phyloP scores from a whole-genome alignment of 2,329 filamentous ascomycete genomes.

The Lasiodiplodia theobromae region DNA sequence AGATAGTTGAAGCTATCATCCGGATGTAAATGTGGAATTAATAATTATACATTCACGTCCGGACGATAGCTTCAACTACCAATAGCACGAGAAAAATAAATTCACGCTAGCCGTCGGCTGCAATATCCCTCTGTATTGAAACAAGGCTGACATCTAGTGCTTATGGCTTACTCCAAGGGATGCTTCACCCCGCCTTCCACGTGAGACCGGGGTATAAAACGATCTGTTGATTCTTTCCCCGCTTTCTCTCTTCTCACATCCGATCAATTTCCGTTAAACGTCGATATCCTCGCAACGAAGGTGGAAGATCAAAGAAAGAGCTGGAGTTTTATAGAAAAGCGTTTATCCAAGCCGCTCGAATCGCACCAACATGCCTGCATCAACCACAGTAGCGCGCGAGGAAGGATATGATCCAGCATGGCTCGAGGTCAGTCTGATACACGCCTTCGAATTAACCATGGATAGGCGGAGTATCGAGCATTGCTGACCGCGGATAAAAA shows the following conservation, averaged over 20 bases:
- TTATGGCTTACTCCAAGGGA: not conserved
- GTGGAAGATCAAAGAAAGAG: not conserved
- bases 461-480: too few species aligned
- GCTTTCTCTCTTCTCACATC: not conserved
- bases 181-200: not conserved
- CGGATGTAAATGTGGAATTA: too few species aligned
- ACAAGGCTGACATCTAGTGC: not conserved
- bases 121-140: too few species aligned
- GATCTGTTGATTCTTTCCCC: not conserved
- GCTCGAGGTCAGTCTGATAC: not conserved
- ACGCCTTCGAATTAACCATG: not conserved
- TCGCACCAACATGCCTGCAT: not conserved
- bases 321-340: not conserved
- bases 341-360: not conserved
- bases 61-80: too few species aligned
- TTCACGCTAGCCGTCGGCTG: too few species aligned
- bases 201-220: not conserved
- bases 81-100: too few species aligned
- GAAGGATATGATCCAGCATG: conserved; percentile 9
- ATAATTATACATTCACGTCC: too few species aligned
- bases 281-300: not conserved
- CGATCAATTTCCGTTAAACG: not conserved
- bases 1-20: too few species aligned
- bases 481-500: not conserved
- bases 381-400: not conserved